These are phyloP conservation scores for Boletus fagicola DNA, from an alignment of 768 basidiomycete genomes.

Conservation along the genomic window DNA sequence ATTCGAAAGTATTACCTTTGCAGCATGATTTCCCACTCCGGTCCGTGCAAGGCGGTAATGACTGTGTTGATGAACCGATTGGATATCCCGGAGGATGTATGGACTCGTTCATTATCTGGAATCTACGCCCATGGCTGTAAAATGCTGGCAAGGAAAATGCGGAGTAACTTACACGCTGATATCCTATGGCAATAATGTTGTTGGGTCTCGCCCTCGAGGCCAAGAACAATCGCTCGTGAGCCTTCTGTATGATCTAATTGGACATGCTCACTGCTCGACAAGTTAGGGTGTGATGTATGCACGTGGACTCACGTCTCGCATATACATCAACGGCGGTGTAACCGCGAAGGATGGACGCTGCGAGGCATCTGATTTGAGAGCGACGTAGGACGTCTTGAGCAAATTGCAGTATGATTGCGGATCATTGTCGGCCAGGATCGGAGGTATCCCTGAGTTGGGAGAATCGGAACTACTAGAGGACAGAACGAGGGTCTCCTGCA, in stretches of 20 bases:
- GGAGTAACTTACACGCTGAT: conserved; percentile 47
- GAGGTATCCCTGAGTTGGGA: conserved; percentile 5
- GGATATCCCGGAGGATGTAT: conserved; percentile 44
- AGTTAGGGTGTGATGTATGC: background rate
- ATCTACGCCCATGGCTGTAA: conserved; percentile 7
- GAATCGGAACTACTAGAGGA: conserved; percentile 8
- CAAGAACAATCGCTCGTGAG: conserved; percentile 54
- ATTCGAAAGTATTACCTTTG: conserved; percentile 44
- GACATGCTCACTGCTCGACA: background rate
- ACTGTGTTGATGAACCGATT: conserved; percentile 74
- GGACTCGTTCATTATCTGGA: conserved; percentile 38
- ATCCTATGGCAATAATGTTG: conserved; percentile 68
- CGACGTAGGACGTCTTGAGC: conserved; percentile 49
- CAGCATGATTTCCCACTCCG: conserved; percentile 66
- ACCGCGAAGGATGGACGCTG: conserved; percentile 28
- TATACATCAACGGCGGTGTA: conserved; percentile 44
- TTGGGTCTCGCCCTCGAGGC: conserved; percentile 36
- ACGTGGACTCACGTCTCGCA: conserved; percentile 48
- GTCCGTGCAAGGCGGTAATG: conserved; percentile 60
- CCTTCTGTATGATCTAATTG: conserved; percentile 57
- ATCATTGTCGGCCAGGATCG: conserved; percentile 21
- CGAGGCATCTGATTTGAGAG: conserved; percentile 29
- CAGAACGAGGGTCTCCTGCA: conserved; percentile 36
- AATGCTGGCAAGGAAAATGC: background rate
- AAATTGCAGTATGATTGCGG: conserved; percentile 34